phyloP scores from a whole-genome alignment of 1,284 basidiomycete genomes.

The Cystobasidiaceae sp. region DNA sequence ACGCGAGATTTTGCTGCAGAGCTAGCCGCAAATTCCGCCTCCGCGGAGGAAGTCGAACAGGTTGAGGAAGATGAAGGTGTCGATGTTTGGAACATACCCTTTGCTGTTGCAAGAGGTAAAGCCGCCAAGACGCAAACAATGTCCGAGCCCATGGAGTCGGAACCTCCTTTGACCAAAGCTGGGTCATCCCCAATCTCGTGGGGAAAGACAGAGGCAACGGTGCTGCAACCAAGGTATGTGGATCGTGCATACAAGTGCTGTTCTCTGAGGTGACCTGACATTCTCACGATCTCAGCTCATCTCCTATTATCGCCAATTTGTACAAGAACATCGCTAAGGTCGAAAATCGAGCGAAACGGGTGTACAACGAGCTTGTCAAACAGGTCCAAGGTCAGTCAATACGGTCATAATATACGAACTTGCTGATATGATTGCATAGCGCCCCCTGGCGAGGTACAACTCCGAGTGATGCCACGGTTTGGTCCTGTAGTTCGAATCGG shows the following conservation, averaged over 20 bases:
- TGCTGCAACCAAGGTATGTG: conserved; percentile 11
- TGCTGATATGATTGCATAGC: neutral
- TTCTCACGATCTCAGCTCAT: neutral
- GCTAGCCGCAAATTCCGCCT: conserved; percentile 7
- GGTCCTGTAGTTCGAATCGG: conserved; percentile 16
- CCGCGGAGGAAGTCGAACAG: conserved; percentile 33
- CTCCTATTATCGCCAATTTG: conserved; percentile 7
- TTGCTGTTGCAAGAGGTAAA: conserved; percentile 19
- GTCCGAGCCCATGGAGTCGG: conserved; percentile 39
- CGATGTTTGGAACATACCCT: conserved; percentile 24
- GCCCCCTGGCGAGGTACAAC: conserved; percentile 1
- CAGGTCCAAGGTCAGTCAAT: conserved; percentile 8
- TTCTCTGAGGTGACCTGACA: neutral
- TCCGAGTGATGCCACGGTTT: conserved; percentile 23
- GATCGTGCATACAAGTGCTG: neutral
- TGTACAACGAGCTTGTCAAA: conserved; percentile 11
- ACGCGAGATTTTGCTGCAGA: conserved; percentile 15
- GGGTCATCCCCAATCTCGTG: neutral
- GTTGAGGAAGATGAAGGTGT: conserved; percentile 35
- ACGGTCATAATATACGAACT: neutral
- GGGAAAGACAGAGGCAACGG: conserved; percentile 9
- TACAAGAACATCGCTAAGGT: conserved; percentile 18
- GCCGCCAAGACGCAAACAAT: conserved; percentile 36
- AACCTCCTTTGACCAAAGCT: conserved; percentile 14
- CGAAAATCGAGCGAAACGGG: conserved; percentile 6